These are phyloP conservation scores for Penicillium thymicola DNA, from an alignment of 2,329 filamentous ascomycete species.

Conservation along the genomic window DNA sequence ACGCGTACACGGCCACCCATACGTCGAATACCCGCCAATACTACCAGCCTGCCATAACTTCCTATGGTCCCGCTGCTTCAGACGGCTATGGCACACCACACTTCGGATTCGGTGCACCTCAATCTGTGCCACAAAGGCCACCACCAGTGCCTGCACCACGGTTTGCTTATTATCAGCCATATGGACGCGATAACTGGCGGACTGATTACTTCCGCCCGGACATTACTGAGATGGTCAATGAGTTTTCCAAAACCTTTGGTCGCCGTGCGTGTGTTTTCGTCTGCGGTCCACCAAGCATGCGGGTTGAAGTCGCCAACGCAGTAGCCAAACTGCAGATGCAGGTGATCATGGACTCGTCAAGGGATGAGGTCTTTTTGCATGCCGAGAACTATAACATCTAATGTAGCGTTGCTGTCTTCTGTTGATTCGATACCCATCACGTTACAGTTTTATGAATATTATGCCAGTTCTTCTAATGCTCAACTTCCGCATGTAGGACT, in stretches of 20 bases:
- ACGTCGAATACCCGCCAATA: constrained; percentile 18
- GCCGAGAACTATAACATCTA: constrained; percentile 91
- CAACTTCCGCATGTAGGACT: not conserved
- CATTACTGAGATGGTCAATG: constrained; percentile 78
- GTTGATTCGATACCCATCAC: constrained; percentile 19
- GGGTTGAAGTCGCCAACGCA: constrained; percentile 80
- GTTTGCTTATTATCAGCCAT: constrained; percentile 70
- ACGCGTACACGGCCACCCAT: constrained; percentile 35
- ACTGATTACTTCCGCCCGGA: constrained; percentile 91
- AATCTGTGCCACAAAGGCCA: constrained; percentile 83
- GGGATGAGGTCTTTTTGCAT: constrained; percentile 90
- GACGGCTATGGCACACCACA: constrained; percentile 30
- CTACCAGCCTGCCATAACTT: constrained; percentile 11
- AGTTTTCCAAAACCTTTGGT: constrained; percentile 79
- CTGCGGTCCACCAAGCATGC: constrained; percentile 83
- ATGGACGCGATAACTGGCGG: constrained; percentile 69
- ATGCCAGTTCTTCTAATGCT: not conserved
- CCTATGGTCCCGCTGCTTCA: constrained; percentile 1
- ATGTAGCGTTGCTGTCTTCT: constrained; percentile 20
- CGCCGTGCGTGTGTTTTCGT: constrained; percentile 85
- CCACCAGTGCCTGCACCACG: constrained; percentile 75
- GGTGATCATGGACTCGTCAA: constrained; percentile 73
- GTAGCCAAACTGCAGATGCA: constrained; percentile 78
- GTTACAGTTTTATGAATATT: not conserved
- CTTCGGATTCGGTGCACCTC: constrained; percentile 78